Evolutionary conservation across 768 basidiomycete genomes (phyloP), one percentile per base, ranked within the genome.

Genomic region (Butyriboletus loyo): DNA sequence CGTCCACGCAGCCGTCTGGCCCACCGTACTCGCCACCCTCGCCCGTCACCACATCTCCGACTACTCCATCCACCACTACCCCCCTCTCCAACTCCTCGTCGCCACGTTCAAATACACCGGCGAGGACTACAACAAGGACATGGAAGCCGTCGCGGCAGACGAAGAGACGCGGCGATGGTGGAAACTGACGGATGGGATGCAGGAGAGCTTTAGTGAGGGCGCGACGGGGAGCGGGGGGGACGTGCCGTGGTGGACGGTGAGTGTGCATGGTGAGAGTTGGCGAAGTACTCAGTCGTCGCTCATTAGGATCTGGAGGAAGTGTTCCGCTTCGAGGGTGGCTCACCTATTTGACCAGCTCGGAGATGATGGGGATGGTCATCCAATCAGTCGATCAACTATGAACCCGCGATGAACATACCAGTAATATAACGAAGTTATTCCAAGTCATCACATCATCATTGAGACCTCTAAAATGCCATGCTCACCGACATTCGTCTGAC

Each of bases 51-150:
- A 90, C 65, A 78, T 90, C 51, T 70, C 73, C 34, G 87, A 92
- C 69, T 92, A 91, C 64, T 86, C 86, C 17, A 91, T 91, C 66
- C 76, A 86, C 60, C 78, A 87, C 62, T 80, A 84, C 59, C 78
- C 81, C 17, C 78, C 79, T 5, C 71, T 84, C 24, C 75, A 75
- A 28, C 77, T 92, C 37, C 77, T 92, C n/a, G 79, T 90, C 55
- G 87, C 87, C n/a, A 83, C 77, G 40, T 86, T 91, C 77, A 86
- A 86, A 61, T 90, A 90, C 60, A 81, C 74, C 0, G 89, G 88
- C 0, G 53, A 70, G 4, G 79, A 91, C 58, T 89, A 80, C 35
- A 81, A 78, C 37, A 72, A 56, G 14, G 89, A 90, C 59, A 89
- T 90, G 87, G 74, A 71, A 32, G 73, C 64, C 21, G 76, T 89